A percentile compares a stretch with the other conserved stretches of the same genome.
Evolutionary conservation across 2,329 filamentous ascomycete species (phyloP).

Genomic region (Hymenoscyphus scutula): DNA sequence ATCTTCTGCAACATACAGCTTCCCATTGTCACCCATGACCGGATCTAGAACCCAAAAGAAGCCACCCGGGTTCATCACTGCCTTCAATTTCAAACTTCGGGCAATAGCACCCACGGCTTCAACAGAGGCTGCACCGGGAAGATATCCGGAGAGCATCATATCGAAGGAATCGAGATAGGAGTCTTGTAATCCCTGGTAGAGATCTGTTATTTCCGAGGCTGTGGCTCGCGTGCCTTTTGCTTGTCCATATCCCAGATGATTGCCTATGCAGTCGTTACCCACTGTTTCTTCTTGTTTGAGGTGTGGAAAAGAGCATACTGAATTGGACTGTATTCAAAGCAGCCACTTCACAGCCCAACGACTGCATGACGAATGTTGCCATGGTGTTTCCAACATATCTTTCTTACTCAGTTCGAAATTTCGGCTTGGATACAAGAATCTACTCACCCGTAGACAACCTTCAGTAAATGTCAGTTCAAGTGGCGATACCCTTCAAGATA

Average conservation of each 20-base stretch:
- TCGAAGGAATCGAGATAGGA: slow-evolving; percentile 87
- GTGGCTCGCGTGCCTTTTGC: slow-evolving; percentile 81
- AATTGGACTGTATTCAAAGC: slow-evolving; percentile 97
- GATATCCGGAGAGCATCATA: slow-evolving; percentile 92
- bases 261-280: slow-evolving; percentile 56
- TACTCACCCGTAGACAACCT: slow-evolving; percentile 74
- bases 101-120: slow-evolving; percentile 82
- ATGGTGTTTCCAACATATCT: slow-evolving; percentile 99
- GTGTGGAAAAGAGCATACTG: slow-evolving; percentile 57
- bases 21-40: slow-evolving; percentile 96
- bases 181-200: slow-evolving; percentile 81
- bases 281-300: not conserved
- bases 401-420: slow-evolving; percentile 12
- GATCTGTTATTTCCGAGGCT: slow-evolving; percentile 75
- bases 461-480: slow-evolving; percentile 34
- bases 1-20: slow-evolving; percentile 85
- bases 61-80: slow-evolving; percentile 60
- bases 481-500: slow-evolving; percentile 14
- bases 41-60: slow-evolving; percentile 99
- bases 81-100: slow-evolving; percentile 70
- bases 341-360: slow-evolving; percentile 88
- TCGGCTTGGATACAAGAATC: not conserved
- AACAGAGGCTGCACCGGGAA: slow-evolving; percentile 82
- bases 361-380: slow-evolving; percentile 91
- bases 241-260: slow-evolving; percentile 90